Evolutionary conservation across 345 rosid species (phyloP), one percentile per base, ranked within the genome.

Genomic region (Hypericum perforatum): DNA sequence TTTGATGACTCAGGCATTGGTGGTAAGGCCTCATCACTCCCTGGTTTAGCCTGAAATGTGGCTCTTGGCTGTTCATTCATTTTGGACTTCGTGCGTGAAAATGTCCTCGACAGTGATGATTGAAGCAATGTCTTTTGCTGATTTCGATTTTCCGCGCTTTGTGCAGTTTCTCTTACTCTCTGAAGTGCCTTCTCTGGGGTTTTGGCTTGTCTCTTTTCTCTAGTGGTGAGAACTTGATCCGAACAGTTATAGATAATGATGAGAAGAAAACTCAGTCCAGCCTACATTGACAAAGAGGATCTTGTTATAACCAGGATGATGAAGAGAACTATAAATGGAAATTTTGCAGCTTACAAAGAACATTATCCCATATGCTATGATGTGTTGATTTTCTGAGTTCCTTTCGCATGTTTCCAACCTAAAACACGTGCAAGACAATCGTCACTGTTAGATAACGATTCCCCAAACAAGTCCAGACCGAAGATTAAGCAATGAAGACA

Each of bases 131-230:
- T 77, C 95, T 78, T 81, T 92, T 7, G 96, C 96, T 37, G 82
- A 76, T 74, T 82, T 84, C 99, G 97, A 94, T 65, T 77, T 86
- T 65, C 86, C 95, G 0, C 80, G 74, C 0, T 75, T 67, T 78
- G 94, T 0, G 79, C 78, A 5, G 80, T 61, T 32, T 94, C 97
- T 10, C 89, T 71, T 36, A 94, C 94, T 54, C 92, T 89, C 45
- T 78, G 87, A 41, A 84, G 95, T 42, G 97, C 99, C 56, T 80
- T 85, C 56, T 89, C 95, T 47, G 97, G 79, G 39, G 99, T 76
- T 71, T 82, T 89, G n/a, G n/a, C n/a, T n/a, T n/a, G n/a, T n/a
- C n/a, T n/a, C n/a, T n/a, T n/a, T n/a, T n/a, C n/a, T n/a, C n/a
- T n/a, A n/a, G n/a, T n/a, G n/a, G n/a, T n/a, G n/a, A n/a, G n/a